Percentiles rank a stretch among this genome's conserved stretches.
Conservation (phyloP, 768 basidiomycete species). For the Lentinula boryana region DNA sequence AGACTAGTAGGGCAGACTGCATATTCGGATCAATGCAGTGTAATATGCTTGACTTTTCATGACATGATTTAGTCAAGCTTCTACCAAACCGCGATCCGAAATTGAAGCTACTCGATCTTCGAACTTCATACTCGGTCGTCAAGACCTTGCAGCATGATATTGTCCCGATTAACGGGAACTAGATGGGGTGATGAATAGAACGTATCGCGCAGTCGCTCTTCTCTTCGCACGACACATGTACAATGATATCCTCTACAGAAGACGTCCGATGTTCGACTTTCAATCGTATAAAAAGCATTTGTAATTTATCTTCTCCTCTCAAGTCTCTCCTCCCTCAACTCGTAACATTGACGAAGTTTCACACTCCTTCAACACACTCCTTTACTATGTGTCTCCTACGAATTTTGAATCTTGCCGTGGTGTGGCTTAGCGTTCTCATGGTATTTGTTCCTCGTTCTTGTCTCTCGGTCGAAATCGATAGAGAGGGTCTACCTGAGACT, state of each 20-base stretch:
- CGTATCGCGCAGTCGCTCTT: not conserved
- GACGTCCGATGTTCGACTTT: not conserved
- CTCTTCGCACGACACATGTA: not conserved
- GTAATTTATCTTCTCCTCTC: no score
- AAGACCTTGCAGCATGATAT: no score
- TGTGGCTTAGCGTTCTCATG: not conserved
- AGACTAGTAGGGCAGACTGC: no score
- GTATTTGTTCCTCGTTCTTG: not conserved
- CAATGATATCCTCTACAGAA: not conserved
- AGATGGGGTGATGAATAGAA: not conserved
- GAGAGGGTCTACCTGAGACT: conserved; percentile 22
- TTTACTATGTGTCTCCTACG: not conserved
- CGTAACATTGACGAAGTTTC: not conserved
- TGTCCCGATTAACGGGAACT: no score
- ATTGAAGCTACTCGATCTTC: not conserved
- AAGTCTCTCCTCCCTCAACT: not conserved
- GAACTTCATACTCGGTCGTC: not conserved
- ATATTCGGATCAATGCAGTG: no score
- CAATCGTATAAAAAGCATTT: not conserved
- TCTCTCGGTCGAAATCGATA: conserved; percentile 15
- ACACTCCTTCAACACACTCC: not conserved
- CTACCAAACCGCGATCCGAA: no score
- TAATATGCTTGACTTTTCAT: no score
- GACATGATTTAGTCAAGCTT: no score
- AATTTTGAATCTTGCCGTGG: not conserved